phyloP scores from a whole-genome alignment of 2,329 filamentous ascomycete species.

The Penicillium corylophilum region DNA sequence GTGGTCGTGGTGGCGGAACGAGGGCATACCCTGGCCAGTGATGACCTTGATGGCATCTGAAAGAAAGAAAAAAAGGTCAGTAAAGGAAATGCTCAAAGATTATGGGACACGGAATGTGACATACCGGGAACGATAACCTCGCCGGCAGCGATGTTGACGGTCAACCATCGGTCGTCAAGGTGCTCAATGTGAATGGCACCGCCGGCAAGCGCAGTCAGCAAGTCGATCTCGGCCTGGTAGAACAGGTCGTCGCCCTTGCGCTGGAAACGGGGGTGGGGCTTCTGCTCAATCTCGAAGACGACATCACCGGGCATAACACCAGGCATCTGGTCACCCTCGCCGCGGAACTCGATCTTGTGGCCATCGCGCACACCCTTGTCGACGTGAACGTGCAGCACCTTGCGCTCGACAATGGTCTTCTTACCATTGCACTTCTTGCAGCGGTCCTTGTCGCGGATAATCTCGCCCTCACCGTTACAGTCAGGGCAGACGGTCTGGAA shows the following conservation, averaged over 20 bases:
- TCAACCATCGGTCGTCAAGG: slow-evolving; percentile 95
- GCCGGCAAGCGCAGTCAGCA: slow-evolving; percentile 90
- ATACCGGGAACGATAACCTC: slow-evolving; percentile 91
- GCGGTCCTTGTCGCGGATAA: slow-evolving; percentile 92
- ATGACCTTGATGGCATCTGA: slow-evolving; percentile 88
- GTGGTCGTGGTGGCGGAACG: slow-evolving; percentile 87
- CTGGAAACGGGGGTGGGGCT: slow-evolving; percentile 93
- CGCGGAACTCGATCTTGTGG: slow-evolving; percentile 94
- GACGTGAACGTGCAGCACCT: slow-evolving; percentile 97
- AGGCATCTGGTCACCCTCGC: slow-evolving; percentile 93
- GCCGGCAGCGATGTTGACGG: slow-evolving; percentile 86
- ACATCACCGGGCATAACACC: slow-evolving; percentile 93
- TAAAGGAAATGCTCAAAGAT: neutral
- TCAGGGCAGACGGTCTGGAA: slow-evolving; percentile 99
- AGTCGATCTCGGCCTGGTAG: slow-evolving; percentile 92
- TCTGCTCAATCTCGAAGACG: slow-evolving; percentile 98
- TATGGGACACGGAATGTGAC: slow-evolving; percentile 31
- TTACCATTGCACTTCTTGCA: slow-evolving; percentile 97
- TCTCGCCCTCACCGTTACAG: slow-evolving; percentile 96
- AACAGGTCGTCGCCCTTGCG: slow-evolving; percentile 95
- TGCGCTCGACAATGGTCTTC: slow-evolving; percentile 96
- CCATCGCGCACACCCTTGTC: slow-evolving; percentile 91
- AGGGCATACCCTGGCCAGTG: slow-evolving; percentile 96
- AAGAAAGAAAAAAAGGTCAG: slow-evolving; percentile 8
- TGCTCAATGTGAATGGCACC: slow-evolving; percentile 92